Conservation (phyloP, 2,329 filamentous ascomycete species). For the Lithohypha guttulata region DNA sequence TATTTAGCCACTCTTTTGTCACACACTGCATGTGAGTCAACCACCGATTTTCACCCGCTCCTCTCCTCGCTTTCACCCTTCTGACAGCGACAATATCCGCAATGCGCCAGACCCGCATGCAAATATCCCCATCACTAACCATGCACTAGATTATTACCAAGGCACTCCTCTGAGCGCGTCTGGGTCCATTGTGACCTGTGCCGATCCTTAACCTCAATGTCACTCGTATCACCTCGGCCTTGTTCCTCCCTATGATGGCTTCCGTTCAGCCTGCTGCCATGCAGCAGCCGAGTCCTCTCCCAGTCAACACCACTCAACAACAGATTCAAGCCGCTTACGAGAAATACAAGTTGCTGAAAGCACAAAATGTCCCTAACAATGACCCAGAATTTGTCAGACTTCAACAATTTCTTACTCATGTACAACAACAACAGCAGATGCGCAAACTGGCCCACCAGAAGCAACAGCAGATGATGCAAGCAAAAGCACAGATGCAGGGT, state of each 20-base stretch:
- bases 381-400: slow-evolving; percentile 84
- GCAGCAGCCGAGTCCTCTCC: slow-evolving; percentile 54
- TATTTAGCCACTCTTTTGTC: slow-evolving; percentile 8
- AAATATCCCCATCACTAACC: slow-evolving; percentile 18
- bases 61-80: slow-evolving; percentile 1
- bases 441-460: slow-evolving; percentile 47
- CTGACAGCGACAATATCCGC: slow-evolving; percentile 6
- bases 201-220: slow-evolving; percentile 13
- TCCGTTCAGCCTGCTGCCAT: slow-evolving; percentile 65
- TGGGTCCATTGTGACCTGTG: slow-evolving; percentile 13
- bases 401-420: slow-evolving; percentile 60
- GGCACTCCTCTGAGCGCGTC: background rate
- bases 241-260: slow-evolving; percentile 50
- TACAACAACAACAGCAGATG: slow-evolving; percentile 56
- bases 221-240: slow-evolving; percentile 14
- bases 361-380: slow-evolving; percentile 64
- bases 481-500: slow-evolving; percentile 31
- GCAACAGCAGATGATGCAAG: slow-evolving; percentile 33
- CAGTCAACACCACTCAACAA: slow-evolving; percentile 60
- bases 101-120: slow-evolving; percentile 27
- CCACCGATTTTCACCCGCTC: slow-evolving; percentile 4
- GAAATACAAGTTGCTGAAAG: slow-evolving; percentile 86
- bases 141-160: slow-evolving; percentile 18
- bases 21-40: slow-evolving; percentile 9
- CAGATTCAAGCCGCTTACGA: slow-evolving; percentile 56